Conservation (phyloP, 176 grass and related monocot genomes). For the Oryza meyeriana region DNA sequence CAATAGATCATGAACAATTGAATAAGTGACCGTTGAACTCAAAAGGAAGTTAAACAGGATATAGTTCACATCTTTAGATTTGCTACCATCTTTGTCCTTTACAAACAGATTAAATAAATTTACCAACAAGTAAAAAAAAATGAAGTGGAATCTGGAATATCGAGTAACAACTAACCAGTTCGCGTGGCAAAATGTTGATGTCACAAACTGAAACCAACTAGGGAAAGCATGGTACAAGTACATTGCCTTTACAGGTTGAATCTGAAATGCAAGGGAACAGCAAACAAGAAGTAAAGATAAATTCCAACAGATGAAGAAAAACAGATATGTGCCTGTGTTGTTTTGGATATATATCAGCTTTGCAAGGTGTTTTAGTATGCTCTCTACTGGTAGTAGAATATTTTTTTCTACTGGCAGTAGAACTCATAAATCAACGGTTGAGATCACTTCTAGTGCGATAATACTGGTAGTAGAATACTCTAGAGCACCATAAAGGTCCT, state of each 20-base stretch:
- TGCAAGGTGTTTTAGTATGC: no score
- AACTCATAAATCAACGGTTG: no score
- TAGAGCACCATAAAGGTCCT: no score
- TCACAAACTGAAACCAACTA: conserved; percentile 90
- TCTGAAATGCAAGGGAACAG: conserved; percentile 49
- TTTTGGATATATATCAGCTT: background rate
- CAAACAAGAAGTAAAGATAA: conserved; percentile 5
- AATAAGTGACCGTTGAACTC: conserved; percentile 23
- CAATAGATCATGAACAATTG: conserved; percentile 16
- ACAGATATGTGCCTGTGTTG: background rate
- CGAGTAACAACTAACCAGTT: conserved; percentile 64
- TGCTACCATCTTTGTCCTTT: background rate
- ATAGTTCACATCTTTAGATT: background rate
- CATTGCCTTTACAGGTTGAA: conserved; percentile 58
- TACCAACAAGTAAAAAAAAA: conserved; percentile 10
- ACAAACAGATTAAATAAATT: background rate
- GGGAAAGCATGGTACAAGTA: conserved; percentile 84
- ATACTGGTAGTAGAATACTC: no score
- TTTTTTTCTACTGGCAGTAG: no score
- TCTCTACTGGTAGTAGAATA: no score
- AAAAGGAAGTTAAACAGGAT: conserved; percentile 19
- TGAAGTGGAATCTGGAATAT: background rate
- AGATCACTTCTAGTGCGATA: no score
- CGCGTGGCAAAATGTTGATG: conserved; percentile 95
- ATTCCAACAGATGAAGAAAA: conserved; percentile 4